Conservation (phyloP, 2,329 filamentous ascomycete species). For the Talaromyces sp. region DNA sequence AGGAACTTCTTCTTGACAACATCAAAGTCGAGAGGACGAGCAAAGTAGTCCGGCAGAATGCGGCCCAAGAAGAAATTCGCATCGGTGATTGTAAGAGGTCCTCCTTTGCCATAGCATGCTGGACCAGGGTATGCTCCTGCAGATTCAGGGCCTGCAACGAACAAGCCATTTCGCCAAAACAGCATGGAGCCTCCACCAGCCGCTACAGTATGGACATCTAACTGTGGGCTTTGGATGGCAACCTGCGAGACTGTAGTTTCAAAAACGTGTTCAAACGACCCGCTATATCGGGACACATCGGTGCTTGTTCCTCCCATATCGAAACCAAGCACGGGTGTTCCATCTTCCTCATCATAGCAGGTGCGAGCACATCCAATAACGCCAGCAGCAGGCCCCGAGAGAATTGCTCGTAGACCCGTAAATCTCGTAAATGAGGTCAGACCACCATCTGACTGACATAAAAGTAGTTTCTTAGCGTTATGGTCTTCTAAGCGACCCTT, state of each 20-base stretch:
- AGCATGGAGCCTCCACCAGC: constrained; percentile 66
- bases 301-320: constrained; percentile 94
- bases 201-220: constrained; percentile 91
- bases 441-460: constrained; percentile 78
- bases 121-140: constrained; percentile 85
- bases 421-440: constrained; percentile 54
- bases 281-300: constrained; percentile 78
- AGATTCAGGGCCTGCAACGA: constrained; percentile 84
- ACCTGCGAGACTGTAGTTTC: constrained; percentile 88
- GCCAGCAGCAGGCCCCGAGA: constrained; percentile 82
- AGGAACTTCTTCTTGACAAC: constrained; percentile 39
- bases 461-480: constrained; percentile 67
- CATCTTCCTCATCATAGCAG: constrained; percentile 74
- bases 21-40: constrained; percentile 39
- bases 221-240: constrained; percentile 83
- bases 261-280: constrained; percentile 84
- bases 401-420: constrained; percentile 74
- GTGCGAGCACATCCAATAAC: constrained; percentile 91
- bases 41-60: constrained; percentile 69
- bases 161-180: constrained; percentile 80
- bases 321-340: constrained; percentile 81
- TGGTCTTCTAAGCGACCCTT: constrained; percentile 66
- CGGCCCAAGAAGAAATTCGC: constrained; percentile 82
- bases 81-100: constrained; percentile 87
- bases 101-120: constrained; percentile 84